Evolutionary conservation across 2,329 filamentous ascomycete genomes (phyloP), one percentile per base, ranked within the genome.

Genomic region (Lachnellula willkommii): DNA sequence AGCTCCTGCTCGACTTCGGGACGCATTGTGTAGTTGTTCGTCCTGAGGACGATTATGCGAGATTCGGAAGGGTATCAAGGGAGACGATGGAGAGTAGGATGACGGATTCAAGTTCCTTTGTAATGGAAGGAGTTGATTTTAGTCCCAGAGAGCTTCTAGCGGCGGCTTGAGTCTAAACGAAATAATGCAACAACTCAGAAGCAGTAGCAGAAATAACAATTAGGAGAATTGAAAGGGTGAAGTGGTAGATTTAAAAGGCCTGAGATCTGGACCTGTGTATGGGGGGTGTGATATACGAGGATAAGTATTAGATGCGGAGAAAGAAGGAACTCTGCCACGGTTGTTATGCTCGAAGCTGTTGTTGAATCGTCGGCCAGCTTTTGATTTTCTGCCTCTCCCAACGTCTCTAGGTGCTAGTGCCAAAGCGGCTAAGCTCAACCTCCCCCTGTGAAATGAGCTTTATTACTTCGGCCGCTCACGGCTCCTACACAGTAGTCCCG

Each of bases 1-100:
- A 99, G 89, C 81, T 99, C 94, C 78, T 99, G 94, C 85, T 99
- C 93, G 75, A 97, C 82, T 84, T 99, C 94, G 74, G 94, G 94
- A 80, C 90, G 90, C 93, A 97, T 97, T 68, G 69, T 52, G 47
- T 57, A 24, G 50, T 62, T 64, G 62, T 61, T 59, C 65, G 65
- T 68, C 64, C 65, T 39, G 56, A 37, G 56, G 65, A 68, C 62
- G 62, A 64, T 62, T 60, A 52, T 43, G 7, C 48, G 17, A 55
- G 50, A 43, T 55, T 58, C 43, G 52, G 49, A 39, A 47, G 56
- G 60, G 53, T 58, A 59, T 64, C 47, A 20, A 40, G 49, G 7
- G 28, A 43, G 28, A 28, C 28, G 9, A 9, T 28, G 22, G 22
- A 28, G 28, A 32, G 28, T 3, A 32, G 9, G 28, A 11, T 11